These are phyloP conservation scores for Flaveria linearis DNA, from an alignment of 129 eudicot species.

Conservation along the genomic window DNA sequence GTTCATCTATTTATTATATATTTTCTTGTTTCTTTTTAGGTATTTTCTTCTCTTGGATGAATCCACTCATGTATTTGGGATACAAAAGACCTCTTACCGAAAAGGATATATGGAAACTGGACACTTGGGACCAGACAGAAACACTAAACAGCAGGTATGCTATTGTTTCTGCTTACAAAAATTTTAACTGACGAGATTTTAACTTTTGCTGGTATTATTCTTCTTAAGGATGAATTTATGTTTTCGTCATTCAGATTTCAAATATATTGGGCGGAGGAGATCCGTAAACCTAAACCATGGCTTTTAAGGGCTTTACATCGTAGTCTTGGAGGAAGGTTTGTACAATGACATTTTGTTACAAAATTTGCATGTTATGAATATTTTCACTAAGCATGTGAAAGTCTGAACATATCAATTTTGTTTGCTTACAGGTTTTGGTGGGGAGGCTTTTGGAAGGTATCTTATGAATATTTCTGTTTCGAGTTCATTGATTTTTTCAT, in stretches of 20 bases:
- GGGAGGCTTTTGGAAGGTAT: conserved; percentile 89
- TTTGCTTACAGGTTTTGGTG: conserved; percentile 68
- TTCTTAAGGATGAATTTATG: conserved; percentile 6
- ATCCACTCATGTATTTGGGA: conserved; percentile 81
- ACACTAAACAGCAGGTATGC: conserved; percentile 63
- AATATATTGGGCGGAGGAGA: conserved; percentile 83
- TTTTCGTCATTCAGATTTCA: conserved; percentile 57
- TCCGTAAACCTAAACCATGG: conserved; percentile 78
- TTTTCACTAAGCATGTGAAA: neutral
- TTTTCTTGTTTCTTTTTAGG: conserved; percentile 40
- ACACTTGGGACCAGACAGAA: conserved; percentile 86
- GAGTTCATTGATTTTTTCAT: conserved; percentile 14
- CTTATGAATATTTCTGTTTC: conserved; percentile 12
- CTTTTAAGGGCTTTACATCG: conserved; percentile 84
- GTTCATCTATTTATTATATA: conserved; percentile 8
- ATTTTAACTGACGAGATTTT: neutral
- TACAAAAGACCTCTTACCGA: conserved; percentile 85
- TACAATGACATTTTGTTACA: neutral
- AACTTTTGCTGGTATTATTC: neutral
- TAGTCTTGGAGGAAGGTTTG: conserved; percentile 93
- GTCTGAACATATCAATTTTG: conserved; percentile 1
- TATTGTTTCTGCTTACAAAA: conserved; percentile 17
- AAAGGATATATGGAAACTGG: conserved; percentile 91
- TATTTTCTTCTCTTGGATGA: conserved; percentile 76
- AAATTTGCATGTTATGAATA: neutral